Percentiles rank a stretch among this genome's conserved stretches.
phyloP scores from a whole-genome alignment of 176 grass and related monocot genomes.

The Puccinellia tenuiflora region DNA sequence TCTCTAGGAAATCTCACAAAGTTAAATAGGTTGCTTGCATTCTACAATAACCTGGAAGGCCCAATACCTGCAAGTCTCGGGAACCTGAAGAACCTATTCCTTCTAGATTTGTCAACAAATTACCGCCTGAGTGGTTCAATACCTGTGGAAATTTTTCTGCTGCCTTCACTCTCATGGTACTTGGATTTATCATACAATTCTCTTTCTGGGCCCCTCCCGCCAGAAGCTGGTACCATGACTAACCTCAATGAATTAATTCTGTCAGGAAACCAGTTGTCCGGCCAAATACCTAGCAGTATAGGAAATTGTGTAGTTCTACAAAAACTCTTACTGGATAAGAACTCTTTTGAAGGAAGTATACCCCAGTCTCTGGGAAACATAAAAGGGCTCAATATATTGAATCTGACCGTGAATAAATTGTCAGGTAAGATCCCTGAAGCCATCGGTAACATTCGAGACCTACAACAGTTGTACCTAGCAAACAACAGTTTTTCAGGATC shows the following conservation, averaged over 20 bases:
- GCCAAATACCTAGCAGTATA: conserved; percentile 23
- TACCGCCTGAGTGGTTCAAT: conserved; percentile 1
- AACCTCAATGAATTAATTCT: conserved; percentile 7
- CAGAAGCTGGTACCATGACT: neutral
- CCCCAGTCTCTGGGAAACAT: neutral
- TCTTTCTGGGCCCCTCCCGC: conserved; percentile 1
- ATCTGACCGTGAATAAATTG: neutral
- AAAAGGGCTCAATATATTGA: neutral
- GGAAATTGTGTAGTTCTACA: conserved; percentile 21
- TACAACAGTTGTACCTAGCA: neutral
- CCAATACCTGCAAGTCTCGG: conserved; percentile 20
- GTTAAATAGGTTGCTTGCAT: neutral
- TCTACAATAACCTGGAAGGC: neutral
- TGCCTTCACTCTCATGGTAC: neutral
- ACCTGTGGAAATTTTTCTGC: neutral
- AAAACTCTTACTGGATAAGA: conserved; percentile 15
- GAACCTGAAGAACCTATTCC: neutral
- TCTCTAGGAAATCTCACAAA: conserved; percentile 16
- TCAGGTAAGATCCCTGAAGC: neutral
- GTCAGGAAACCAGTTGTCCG: conserved; percentile 19
- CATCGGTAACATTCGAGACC: neutral
- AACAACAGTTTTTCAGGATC: neutral
- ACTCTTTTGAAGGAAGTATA: conserved; percentile 35
- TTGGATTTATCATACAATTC: conserved; percentile 10
- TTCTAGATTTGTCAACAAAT: conserved; percentile 5